phyloP scores from a whole-genome alignment of 1,284 basidiomycete genomes.

The Flammula alnicola region DNA sequence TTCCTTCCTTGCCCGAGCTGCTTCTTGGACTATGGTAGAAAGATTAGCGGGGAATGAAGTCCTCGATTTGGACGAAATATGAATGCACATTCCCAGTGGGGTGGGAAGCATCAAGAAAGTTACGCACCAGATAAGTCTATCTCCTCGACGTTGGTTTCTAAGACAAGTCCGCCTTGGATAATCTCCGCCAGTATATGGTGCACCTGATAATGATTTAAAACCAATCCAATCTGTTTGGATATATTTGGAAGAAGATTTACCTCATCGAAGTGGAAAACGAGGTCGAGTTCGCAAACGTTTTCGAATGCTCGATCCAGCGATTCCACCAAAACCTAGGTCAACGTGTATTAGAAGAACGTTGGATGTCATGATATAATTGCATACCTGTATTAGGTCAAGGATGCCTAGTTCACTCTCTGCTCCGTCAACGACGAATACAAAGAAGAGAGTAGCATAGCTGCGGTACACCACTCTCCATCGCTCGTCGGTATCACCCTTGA shows the following conservation, averaged over 20 bases:
- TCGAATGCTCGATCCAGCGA: conserved; percentile 95
- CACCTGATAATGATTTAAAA: conserved; percentile 54
- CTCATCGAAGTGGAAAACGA: conserved; percentile 99
- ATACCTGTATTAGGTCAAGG: conserved; percentile 94
- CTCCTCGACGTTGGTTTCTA: conserved; percentile 97
- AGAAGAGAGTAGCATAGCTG: conserved; percentile 95
- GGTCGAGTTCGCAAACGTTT: conserved; percentile 98
- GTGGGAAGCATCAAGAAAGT: conserved; percentile 13
- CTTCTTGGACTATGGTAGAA: conserved; percentile 58
- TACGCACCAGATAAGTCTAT: conserved; percentile 76
- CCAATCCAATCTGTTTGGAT: not conserved
- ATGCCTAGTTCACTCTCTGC: conserved; percentile 97
- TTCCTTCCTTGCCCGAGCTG: conserved; percentile 72
- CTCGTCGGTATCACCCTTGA: conserved; percentile 60
- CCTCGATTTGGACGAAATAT: conserved; percentile 1
- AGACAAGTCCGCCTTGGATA: conserved; percentile 94
- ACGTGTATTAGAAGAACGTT: not conserved
- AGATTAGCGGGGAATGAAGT: conserved; percentile 5
- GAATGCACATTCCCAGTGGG: conserved; percentile 9
- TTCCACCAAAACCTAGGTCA: conserved; percentile 89
- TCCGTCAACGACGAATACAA: conserved; percentile 95
- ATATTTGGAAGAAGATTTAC: conserved; percentile 46
- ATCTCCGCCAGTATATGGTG: conserved; percentile 95
- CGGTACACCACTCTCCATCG: conserved; percentile 80
- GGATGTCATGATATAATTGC: conserved; percentile 26